Base-by-base conservation (phyloP, 768 basidiomycete genomes). In the Wakefieldia striispora region DNA sequence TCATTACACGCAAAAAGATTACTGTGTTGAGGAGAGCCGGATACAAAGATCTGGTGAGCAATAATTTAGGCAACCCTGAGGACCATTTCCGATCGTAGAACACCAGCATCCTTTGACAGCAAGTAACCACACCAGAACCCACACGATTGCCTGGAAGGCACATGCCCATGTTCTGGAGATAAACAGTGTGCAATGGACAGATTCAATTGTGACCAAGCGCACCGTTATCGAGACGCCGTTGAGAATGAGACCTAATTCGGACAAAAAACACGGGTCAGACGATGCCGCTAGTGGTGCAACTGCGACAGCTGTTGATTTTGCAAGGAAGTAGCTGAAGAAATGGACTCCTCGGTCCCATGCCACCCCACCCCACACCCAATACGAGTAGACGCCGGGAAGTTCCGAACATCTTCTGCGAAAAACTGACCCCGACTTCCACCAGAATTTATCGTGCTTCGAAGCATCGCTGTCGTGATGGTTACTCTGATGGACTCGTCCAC, bases 361-460 rank as follows among this genome's bases (percentile, higher is more conserved):
- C 33, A 49, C 45, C 39, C 14, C 19, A 57, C 46, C 55, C 40
- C 33, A 49, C 45, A 36, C 14, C 52, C 43, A 45, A 42, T 56
- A 33, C 38, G 16, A 24, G 43, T 44, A 47, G 43, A 38, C 49
- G 45, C 43, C 60, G 62, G 62, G 53, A 60, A 60, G 55, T 49
- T 55, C 64, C 62, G 62, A 58, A 19, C 23, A 40, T 46, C 45
- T 49, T 40, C 48, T 55, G 50, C 44, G 39, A 48, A 50, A 48
- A 47, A 38, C n/a, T 43, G 50, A 47, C 56, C 27, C 44, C 39
- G 33, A 27, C 64, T 64, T 64, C 63, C 45, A 51, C 42, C 20
- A 60, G 58, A 45, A 66, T 64, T 58, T 47, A 63, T 66, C 58
- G 43, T 50, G 17, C 49, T 50, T 11, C 27, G 64, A 64, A 66